Evolutionary conservation across 2,329 filamentous ascomycete species (phyloP).

Genomic region (Trichoderma sp.): DNA sequence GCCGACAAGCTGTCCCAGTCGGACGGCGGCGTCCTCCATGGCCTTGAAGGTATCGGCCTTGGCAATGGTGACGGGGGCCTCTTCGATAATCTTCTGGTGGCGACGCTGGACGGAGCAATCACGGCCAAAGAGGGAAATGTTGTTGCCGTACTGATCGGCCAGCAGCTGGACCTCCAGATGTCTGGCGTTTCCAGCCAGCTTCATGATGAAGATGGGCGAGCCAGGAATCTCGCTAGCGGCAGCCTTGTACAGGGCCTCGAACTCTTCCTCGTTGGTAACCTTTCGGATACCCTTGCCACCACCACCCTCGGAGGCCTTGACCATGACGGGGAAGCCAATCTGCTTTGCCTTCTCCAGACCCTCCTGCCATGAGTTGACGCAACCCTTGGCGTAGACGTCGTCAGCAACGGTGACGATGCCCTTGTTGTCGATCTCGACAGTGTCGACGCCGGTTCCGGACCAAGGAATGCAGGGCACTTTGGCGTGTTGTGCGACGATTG

Average conservation of each 20-base stretch:
- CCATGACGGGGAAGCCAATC: slow-evolving; percentile 99
- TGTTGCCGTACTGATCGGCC: slow-evolving; percentile 99
- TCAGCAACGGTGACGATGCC: slow-evolving; percentile 93
- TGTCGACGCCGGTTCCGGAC: slow-evolving; percentile 89
- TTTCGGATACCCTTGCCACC: slow-evolving; percentile 99
- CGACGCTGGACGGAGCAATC: slow-evolving; percentile 98
- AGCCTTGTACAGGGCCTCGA: slow-evolving; percentile 86
- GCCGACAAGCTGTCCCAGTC: slow-evolving; percentile 88
- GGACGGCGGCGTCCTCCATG: slow-evolving; percentile 96
- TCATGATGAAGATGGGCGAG: slow-evolving; percentile 99
- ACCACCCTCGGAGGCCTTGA: slow-evolving; percentile 99
- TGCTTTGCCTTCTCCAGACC: slow-evolving; percentile 81
- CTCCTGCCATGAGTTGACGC: slow-evolving; percentile 86
- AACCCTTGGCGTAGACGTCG: slow-evolving; percentile 83
- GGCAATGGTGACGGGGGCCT: slow-evolving; percentile 96
- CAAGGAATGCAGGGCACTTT: slow-evolving; percentile 97
- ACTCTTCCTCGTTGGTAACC: slow-evolving; percentile 81
- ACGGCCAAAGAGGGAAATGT: slow-evolving; percentile 97
- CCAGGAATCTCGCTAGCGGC: slow-evolving; percentile 97
- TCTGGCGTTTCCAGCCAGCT: slow-evolving; percentile 91
- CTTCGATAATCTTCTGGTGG: slow-evolving; percentile 99
- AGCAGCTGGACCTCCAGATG: slow-evolving; percentile 97
- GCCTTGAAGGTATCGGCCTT: slow-evolving; percentile 84
- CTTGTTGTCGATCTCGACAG: slow-evolving; percentile 74
- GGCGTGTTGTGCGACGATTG: slow-evolving; percentile 97